Base-by-base conservation (phyloP, 2,329 filamentous ascomycete species). In the Penicillium occitanis region DNA sequence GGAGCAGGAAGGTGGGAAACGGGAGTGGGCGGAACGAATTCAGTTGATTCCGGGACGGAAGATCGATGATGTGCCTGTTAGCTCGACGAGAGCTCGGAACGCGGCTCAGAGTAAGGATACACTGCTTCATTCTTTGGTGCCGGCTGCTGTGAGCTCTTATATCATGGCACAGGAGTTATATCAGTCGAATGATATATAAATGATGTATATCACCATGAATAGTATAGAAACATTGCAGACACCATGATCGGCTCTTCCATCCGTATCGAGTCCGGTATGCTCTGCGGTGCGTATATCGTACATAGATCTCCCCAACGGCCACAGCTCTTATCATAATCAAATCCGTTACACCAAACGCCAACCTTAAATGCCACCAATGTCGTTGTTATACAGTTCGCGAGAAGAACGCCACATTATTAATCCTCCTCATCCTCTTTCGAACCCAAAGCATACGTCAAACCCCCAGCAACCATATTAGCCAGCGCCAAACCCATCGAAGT, bases 391-490 rank as follows among this genome's bases (percentile, higher is more conserved):
- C 42, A 62, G 14, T 19, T 19, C 51, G 30, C 40, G 13, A 37
- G 33, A 30, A 14, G 8, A 7, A 30, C 1, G 7, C 40, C 14
- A 42, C n/a, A 22, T 64, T 25, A 25, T 44, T n/a, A 33, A n/a
- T 66, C 61, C 3, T 60, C 57, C n/a, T 78, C 78, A 17, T 78
- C 78, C 64, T 80, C 78, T 40, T 78, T 75, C 44, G 77, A 78
- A 13, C 80, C 80, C 66, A 82, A 71, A 5, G 77, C 78, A 73
- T 83, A 83, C 10, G 80, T 80, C 67, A 82, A 68, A 14, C 81
- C 81, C 14, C 81, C 81, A 48, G 78, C 76, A 35, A 83, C 72
- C 70, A 83, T 70, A 67, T 83, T 83, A n/a, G 75, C 75, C 66
- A 81, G 72, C 64, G 79, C 81, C 46, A 82, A 72, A 44, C 78